Percentiles rank a stretch among this genome's conserved stretches.
These are phyloP conservation scores for Copromyces sp. DNA, from an alignment of 495 filamentous ascomycete species.

Conservation along the genomic window DNA sequence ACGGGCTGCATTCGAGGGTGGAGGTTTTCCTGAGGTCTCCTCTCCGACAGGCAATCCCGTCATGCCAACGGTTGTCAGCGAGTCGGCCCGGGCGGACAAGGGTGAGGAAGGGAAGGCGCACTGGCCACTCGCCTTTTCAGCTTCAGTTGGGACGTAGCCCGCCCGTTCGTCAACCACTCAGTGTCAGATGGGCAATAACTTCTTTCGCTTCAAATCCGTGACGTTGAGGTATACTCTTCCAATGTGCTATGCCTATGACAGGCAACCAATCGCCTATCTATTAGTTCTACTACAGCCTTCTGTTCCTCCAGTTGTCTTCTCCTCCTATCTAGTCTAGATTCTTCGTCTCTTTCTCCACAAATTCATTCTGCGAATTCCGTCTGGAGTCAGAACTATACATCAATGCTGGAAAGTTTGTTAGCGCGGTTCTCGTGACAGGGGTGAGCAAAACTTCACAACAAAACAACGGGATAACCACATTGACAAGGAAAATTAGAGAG, in stretches of 20 bases:
- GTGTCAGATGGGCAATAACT: background rate
- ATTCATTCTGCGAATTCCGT: constrained; percentile 1
- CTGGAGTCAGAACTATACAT: background rate
- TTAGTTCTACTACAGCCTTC: background rate
- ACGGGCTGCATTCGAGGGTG: background rate
- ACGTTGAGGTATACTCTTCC: background rate
- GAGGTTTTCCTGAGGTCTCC: background rate
- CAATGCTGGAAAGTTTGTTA: no score
- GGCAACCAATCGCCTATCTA: background rate
- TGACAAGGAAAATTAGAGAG: no score
- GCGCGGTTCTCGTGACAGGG: no score
- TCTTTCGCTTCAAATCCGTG: background rate
- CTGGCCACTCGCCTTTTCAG: background rate
- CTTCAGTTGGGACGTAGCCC: background rate
- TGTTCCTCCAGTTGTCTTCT: background rate
- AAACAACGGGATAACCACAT: no score
- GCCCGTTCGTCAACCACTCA: background rate
- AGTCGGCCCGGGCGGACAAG: background rate
- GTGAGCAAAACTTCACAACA: no score
- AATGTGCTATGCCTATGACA: background rate
- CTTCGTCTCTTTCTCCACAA: constrained; percentile 22
- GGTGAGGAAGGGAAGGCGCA: background rate
- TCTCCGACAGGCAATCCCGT: background rate
- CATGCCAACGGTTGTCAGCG: background rate
- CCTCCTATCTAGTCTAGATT: constrained; percentile 15